A percentile compares a stretch with the other conserved stretches of the same genome.
Evolutionary conservation across 176 grass and related monocot species (phyloP).

Genomic region (Triticum aestivum): DNA sequence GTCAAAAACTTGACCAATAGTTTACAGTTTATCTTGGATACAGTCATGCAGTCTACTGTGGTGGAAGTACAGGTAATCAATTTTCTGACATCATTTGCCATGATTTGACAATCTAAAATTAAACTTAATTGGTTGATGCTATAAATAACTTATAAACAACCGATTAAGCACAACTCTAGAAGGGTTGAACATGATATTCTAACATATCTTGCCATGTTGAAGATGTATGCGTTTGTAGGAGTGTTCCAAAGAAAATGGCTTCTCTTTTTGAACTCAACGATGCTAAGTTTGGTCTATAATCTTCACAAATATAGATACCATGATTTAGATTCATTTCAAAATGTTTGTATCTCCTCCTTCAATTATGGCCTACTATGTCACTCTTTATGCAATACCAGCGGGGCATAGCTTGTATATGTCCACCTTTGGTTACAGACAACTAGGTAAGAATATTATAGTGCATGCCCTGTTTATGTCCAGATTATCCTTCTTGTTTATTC

Average conservation of each 20-base stretch:
- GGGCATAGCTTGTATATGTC: neutral
- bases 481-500: neutral
- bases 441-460: neutral
- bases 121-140: neutral
- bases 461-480: neutral
- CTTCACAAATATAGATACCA: neutral
- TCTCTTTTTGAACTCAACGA: conserved; percentile 6
- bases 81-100: conserved; percentile 12
- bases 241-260: neutral
- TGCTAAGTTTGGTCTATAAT: neutral
- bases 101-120: neutral
- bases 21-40: conserved; percentile 71
- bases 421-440: neutral
- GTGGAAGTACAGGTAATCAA: conserved; percentile 85
- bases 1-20: conserved; percentile 56
- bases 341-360: neutral
- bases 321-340: neutral
- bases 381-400: neutral
- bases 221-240: neutral
- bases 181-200: neutral
- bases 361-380: neutral
- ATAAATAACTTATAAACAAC: conserved; percentile 14
- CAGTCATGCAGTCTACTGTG: conserved; percentile 48
- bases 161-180: neutral
- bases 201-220: neutral